Conservation (phyloP, 1,284 basidiomycete genomes). For the Irpex rosettiformis region DNA sequence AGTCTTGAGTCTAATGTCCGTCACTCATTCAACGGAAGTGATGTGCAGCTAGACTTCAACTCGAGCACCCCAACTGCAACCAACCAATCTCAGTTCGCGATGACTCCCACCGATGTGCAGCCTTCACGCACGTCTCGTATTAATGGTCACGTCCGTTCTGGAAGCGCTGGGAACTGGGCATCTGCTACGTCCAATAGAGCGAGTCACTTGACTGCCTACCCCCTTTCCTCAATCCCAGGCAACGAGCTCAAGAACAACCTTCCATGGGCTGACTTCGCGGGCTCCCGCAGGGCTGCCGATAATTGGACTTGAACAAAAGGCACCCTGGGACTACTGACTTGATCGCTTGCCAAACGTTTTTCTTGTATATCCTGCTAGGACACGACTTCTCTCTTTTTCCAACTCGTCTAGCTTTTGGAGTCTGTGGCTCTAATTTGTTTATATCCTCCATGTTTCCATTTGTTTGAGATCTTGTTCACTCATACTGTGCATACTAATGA, state of each 20-base stretch:
- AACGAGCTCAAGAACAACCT: slow-evolving; percentile 53
- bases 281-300: slow-evolving; percentile 60
- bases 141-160: slow-evolving; percentile 66
- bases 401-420: slow-evolving; percentile 12
- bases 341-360: background rate
- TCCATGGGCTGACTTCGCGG: slow-evolving; percentile 67
- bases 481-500: slow-evolving; percentile 18
- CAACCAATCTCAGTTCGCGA: slow-evolving; percentile 43
- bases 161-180: slow-evolving; percentile 77
- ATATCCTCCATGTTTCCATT: slow-evolving; percentile 20
- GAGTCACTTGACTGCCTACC: slow-evolving; percentile 45
- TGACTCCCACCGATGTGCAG: slow-evolving; percentile 31
- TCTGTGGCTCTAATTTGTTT: slow-evolving; percentile 13
- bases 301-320: slow-evolving; percentile 48
- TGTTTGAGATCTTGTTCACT: background rate
- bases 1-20: slow-evolving; percentile 52
- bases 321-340: background rate
- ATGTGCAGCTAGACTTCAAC: slow-evolving; percentile 54
- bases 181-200: slow-evolving; percentile 46
- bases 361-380: slow-evolving; percentile 2
- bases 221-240: slow-evolving; percentile 52
- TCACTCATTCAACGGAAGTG: slow-evolving; percentile 71
- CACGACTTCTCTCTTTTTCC: background rate
- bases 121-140: slow-evolving; percentile 36
- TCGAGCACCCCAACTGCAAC: slow-evolving; percentile 42